Evolutionary conservation across 1,139 yeast genomes (phyloP), one percentile per base, ranked within the genome.

Genomic region (Taiozyma sp.): DNA sequence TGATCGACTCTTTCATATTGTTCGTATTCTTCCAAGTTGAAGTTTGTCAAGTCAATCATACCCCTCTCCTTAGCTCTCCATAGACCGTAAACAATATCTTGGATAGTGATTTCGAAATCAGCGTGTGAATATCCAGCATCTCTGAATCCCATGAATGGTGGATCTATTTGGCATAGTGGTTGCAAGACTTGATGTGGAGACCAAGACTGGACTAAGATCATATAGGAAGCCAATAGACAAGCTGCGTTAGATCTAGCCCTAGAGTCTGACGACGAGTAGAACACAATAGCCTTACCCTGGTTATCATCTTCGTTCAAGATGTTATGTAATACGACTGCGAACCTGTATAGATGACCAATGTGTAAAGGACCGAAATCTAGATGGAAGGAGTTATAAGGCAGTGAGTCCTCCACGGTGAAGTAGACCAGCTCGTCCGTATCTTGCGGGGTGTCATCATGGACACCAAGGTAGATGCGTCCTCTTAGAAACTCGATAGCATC

Each of bases 51-150:
- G 64, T 93, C 97, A 48, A 93, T 75, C 77, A 93, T 81, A 4
- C 89, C 87, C 64, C 95, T 79, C 66, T 92, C 97, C 66, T 93
- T 93, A n/a, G 99, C 99, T 62, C 97, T 78, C 99, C 99, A 93
- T 69, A 95, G 83, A 12, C 96, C 99, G 63, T 93, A 93, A 4
- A 93, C 96, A 16, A 93, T 80, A 67, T 93, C 99, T 68, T 93
- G 99, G 57, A 93, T 89, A 13, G 96, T 83, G 56, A 93, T 81
- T 64, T 87, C 96, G 65, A 89, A 93, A 68, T 93, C 99, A 0
- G 98, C 97, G 53, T 84, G 86, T 6, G 97, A 88, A 68, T 93
- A 93, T 2, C 99, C 99, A 0, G 99, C 99, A 68, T 93, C 99
- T 66, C 99, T 78, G 68, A 92, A 93, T 1, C 93, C 86, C 84